phyloP scores from a whole-genome alignment of 495 filamentous ascomycete species.

The Hypomontagnella monticulosa region DNA sequence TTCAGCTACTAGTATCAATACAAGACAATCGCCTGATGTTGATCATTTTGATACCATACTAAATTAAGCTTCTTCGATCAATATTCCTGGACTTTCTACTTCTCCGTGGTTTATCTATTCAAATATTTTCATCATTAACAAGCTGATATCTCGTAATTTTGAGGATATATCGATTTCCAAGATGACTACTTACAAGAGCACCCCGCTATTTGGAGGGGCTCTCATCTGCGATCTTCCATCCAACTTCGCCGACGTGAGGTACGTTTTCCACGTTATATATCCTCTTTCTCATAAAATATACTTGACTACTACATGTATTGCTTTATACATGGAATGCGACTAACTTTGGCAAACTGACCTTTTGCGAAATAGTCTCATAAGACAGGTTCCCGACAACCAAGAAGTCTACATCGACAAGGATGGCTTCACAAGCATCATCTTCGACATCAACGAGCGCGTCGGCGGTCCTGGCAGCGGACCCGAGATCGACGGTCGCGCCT shows the following conservation, averaged over 20 bases:
- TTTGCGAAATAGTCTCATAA: conserved; percentile 67
- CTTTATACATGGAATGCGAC: neutral
- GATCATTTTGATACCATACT: conserved; percentile 9
- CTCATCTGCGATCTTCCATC: conserved; percentile 75
- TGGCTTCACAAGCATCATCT: conserved; percentile 76
- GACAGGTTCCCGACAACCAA: conserved; percentile 92
- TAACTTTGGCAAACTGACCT: conserved; percentile 9
- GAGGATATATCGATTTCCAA: neutral
- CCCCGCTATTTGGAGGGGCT: conserved; percentile 82
- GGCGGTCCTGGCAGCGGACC: conserved; percentile 53
- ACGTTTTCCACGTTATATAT: conserved; percentile 36
- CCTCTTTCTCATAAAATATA: conserved; percentile 5
- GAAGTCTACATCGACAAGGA: conserved; percentile 92
- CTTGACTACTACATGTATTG: neutral
- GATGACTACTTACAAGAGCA: conserved; percentile 61
- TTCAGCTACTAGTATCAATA: too few species aligned
- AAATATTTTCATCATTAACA: neutral
- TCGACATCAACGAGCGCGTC: conserved; percentile 87
- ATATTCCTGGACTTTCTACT: neutral
- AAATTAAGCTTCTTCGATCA: neutral
- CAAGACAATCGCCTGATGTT: conserved; percentile 7
- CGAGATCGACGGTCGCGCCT: conserved; percentile 71
- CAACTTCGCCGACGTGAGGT: conserved; percentile 85
- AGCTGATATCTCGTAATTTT: neutral
- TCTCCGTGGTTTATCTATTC: neutral